These are phyloP conservation scores for Orbilia ellipsospora DNA, from an alignment of 2,329 filamentous ascomycete genomes.

Conservation along the genomic window DNA sequence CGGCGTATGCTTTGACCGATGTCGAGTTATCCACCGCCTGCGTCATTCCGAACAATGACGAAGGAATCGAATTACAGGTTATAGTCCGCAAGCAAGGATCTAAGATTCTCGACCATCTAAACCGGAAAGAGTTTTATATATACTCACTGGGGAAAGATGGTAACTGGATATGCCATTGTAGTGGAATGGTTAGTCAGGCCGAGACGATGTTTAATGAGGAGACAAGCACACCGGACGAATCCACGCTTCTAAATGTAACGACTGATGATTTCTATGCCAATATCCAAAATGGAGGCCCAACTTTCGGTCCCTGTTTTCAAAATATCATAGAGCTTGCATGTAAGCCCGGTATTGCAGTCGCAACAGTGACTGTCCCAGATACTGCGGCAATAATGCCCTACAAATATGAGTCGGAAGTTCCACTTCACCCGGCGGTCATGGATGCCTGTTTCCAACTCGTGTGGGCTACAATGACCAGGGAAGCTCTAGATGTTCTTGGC, in stretches of 20 bases:
- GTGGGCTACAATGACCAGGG: conserved; percentile 59
- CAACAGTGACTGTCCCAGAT: conserved; percentile 6
- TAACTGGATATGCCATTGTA: conserved; percentile 9
- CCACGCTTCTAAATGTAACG: background rate
- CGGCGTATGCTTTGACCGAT: conserved; percentile 55
- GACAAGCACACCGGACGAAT: background rate
- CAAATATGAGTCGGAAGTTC: conserved; percentile 63
- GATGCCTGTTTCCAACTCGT: conserved; percentile 64
- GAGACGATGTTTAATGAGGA: background rate
- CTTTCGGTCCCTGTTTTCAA: conserved; percentile 56
- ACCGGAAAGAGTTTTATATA: conserved; percentile 13
- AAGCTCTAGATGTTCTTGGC: background rate
- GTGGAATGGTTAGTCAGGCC: conserved; percentile 1
- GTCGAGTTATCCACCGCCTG: conserved; percentile 59
- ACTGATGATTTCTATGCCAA: conserved; percentile 45
- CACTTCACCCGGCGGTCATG: conserved; percentile 65
- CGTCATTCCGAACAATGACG: conserved; percentile 38
- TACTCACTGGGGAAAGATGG: conserved; percentile 6
- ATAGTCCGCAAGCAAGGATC: conserved; percentile 17
- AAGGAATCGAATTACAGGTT: conserved; percentile 29
- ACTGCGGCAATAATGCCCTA: conserved; percentile 63
- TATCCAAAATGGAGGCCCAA: conserved; percentile 46
- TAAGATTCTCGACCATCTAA: background rate
- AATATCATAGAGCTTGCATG: conserved; percentile 39
- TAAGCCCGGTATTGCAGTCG: background rate